Evolutionary conservation across 108 stramenopile genomes (phyloP).

Genomic region (Nitzschia inconspicua): DNA sequence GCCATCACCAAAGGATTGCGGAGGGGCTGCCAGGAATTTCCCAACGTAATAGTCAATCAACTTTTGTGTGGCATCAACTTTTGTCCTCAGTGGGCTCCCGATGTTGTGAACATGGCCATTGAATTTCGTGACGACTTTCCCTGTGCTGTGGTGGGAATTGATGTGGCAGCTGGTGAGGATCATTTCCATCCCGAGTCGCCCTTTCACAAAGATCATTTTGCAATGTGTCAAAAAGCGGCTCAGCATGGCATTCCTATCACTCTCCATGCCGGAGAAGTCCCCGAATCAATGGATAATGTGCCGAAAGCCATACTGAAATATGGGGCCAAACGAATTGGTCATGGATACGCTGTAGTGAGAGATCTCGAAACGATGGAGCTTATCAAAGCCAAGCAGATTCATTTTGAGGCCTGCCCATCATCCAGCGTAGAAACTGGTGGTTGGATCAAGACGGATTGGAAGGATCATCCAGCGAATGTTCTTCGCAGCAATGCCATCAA

Average conservation of each 20-base stretch:
- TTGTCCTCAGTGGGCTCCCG: conserved; percentile 62
- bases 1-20: conserved; percentile 50
- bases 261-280: conserved; percentile 60
- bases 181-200: conserved; percentile 52
- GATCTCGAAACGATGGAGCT: conserved; percentile 35
- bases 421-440: conserved; percentile 35
- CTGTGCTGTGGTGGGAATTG: conserved; percentile 65
- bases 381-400: conserved; percentile 34
- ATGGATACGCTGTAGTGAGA: conserved; percentile 49
- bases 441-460: conserved; percentile 47
- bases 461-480: conserved; percentile 39
- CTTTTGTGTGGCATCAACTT: conserved; percentile 65
- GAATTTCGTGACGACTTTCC: conserved; percentile 40
- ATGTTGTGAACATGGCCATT: conserved; percentile 44
- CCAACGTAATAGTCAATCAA: conserved; percentile 50
- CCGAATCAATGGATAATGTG: conserved; percentile 45
- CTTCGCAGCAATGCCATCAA: conserved; percentile 38
- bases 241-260: conserved; percentile 51
- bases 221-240: conserved; percentile 50
- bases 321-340: conserved; percentile 66
- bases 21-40: conserved; percentile 32
- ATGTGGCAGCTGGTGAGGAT: conserved; percentile 73
- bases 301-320: conserved; percentile 47
- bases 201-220: conserved; percentile 40
- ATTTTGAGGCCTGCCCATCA: conserved; percentile 72